These are phyloP conservation scores for Wickerhamiella musiphila DNA, from an alignment of 805 yeast species.

Conservation along the genomic window DNA sequence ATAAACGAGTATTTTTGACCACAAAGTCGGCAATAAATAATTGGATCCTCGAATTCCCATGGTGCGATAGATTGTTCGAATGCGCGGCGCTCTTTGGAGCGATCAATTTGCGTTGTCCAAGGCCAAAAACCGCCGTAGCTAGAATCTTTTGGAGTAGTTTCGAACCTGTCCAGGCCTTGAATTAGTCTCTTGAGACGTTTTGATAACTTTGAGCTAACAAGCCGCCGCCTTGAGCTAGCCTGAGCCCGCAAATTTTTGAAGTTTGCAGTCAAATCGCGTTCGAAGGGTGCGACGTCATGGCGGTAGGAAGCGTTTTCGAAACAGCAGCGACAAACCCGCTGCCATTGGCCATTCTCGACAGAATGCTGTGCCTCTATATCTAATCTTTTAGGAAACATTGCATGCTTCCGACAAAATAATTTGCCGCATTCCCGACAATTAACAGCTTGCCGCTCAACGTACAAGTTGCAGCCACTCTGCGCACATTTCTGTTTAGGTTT, in stretches of 20 bases:
- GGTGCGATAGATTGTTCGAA: constrained; percentile 33
- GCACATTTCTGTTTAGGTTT: constrained; percentile 28
- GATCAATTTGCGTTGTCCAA: constrained; percentile 15
- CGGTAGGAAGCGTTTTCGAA: constrained; percentile 38
- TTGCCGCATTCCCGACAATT: constrained; percentile 69
- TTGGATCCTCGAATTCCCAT: constrained; percentile 46
- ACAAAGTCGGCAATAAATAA: constrained; percentile 48
- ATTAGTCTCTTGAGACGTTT: constrained; percentile 30
- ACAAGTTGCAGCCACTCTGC: constrained; percentile 5
- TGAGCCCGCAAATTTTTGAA: constrained; percentile 29
- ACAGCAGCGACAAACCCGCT: constrained; percentile 51
- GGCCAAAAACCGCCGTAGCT: constrained; percentile 17
- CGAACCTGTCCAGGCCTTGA: constrained; percentile 11
- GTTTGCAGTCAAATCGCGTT: constrained; percentile 28
- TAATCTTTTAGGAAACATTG: constrained; percentile 36
- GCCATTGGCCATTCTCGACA: constrained; percentile 41
- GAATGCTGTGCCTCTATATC: constrained; percentile 31
- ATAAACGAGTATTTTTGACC: constrained; percentile 35
- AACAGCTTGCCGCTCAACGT: constrained; percentile 29
- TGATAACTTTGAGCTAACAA: constrained; percentile 41
- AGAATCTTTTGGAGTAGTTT: too few species aligned
- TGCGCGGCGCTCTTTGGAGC: constrained; percentile 18
- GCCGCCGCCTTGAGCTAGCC: constrained; percentile 30
- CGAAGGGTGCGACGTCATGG: constrained; percentile 26
- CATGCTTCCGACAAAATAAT: constrained; percentile 49